These are phyloP conservation scores for Lupinus albus DNA, from an alignment of 306 rosid genomes.

Conservation along the genomic window DNA sequence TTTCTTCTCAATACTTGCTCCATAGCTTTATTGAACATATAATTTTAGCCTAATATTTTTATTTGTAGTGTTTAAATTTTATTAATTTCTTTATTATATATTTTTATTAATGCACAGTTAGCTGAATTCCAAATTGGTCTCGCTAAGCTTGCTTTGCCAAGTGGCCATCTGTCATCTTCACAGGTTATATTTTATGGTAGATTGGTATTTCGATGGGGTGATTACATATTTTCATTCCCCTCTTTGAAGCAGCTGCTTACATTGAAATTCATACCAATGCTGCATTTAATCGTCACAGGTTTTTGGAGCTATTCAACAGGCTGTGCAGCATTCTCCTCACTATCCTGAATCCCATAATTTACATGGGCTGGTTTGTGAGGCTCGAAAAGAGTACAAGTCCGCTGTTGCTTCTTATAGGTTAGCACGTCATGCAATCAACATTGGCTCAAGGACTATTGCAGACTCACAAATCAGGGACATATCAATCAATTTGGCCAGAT, in stretches of 20 bases:
- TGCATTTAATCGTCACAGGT: conserved; percentile 55
- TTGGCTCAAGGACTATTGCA: conserved; percentile 46
- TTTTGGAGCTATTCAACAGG: conserved; percentile 89
- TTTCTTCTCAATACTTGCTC: conserved; percentile 14
- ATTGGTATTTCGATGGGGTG: conserved; percentile 25
- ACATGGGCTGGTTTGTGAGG: conserved; percentile 79
- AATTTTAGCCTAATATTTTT: conserved; percentile 17
- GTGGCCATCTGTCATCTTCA: conserved; percentile 81
- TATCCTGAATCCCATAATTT: conserved; percentile 90
- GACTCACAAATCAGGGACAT: conserved; percentile 60
- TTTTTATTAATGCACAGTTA: conserved; percentile 58
- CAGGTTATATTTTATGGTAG: conserved; percentile 59
- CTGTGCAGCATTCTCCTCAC: conserved; percentile 81
- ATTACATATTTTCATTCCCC: conserved; percentile 35
- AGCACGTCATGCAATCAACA: conserved; percentile 64
- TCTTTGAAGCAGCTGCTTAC: conserved; percentile 25
- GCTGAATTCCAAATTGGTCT: conserved; percentile 95
- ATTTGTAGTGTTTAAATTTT: conserved; percentile 6
- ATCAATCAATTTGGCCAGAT: conserved; percentile 80
- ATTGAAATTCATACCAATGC: conserved; percentile 28
- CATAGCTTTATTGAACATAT: conserved; percentile 24
- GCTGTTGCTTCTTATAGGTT: conserved; percentile 71
- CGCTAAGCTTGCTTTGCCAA: conserved; percentile 75
- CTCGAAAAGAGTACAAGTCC: conserved; percentile 72
- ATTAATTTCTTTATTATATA: conserved; percentile 29